Evolutionary conservation across 1,284 basidiomycete genomes (phyloP).

Genomic region (Trichosporon ovoides): DNA sequence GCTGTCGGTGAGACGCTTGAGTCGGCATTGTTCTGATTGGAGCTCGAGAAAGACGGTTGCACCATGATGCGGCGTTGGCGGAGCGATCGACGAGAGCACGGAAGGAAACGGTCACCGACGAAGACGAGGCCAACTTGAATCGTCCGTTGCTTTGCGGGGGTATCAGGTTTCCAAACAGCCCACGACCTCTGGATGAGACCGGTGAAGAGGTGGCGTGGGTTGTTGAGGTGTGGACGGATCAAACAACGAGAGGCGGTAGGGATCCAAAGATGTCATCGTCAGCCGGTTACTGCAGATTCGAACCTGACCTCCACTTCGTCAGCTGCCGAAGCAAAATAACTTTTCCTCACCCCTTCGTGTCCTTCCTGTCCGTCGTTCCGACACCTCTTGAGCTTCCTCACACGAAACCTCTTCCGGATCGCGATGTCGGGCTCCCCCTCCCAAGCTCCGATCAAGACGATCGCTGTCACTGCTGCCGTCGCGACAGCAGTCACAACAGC

Average conservation of each 20-base stretch:
- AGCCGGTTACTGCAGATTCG: neutral
- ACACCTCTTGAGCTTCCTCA: neutral
- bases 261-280: neutral
- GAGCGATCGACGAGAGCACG: neutral
- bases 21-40: slow-evolving; percentile 13
- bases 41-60: slow-evolving; percentile 36
- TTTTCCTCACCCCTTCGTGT: neutral
- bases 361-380: neutral
- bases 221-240: neutral
- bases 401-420: neutral
- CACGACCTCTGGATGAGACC: neutral
- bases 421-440: neutral
- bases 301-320: slow-evolving; percentile 8
- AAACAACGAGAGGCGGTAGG: slow-evolving; percentile 3
- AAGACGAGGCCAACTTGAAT: neutral
- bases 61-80: slow-evolving; percentile 30
- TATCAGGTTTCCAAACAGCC: neutral
- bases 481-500: slow-evolving; percentile 41
- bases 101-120: neutral
- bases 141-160: neutral
- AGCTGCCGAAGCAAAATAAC: neutral
- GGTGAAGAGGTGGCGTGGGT: neutral
- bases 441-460: slow-evolving; percentile 18
- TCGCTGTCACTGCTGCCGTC: slow-evolving; percentile 42
- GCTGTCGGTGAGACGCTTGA: slow-evolving; percentile 32